phyloP scores from a whole-genome alignment of 1,284 basidiomycete genomes.

The Amylostereum areolatum region DNA sequence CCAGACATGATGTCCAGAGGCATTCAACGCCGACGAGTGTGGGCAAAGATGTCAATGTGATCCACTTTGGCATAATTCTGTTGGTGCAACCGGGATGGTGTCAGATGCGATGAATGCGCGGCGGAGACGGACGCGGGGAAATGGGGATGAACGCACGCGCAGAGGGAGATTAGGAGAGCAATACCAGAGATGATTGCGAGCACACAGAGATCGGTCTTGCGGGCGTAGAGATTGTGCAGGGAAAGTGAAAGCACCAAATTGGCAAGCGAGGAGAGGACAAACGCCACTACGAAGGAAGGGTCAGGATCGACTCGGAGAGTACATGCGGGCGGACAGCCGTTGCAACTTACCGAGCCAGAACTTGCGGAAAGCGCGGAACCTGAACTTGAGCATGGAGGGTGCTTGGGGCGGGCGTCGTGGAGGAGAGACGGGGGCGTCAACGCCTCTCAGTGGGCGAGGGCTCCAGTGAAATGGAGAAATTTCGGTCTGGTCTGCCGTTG shows the following conservation, averaged over 20 bases:
- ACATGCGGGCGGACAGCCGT: not conserved
- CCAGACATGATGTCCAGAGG: conserved; percentile 11
- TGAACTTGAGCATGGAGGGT: conserved; percentile 3
- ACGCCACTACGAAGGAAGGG: not conserved
- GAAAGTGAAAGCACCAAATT: conserved; percentile 8
- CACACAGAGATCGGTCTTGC: conserved; percentile 10
- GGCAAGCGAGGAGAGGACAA: conserved; percentile 3
- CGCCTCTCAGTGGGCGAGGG: too few relatives aligned
- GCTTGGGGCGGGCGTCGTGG: too few relatives aligned
- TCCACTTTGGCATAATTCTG: conserved; percentile 6
- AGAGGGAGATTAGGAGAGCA: conserved; percentile 6
- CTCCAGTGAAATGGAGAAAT: too few relatives aligned
- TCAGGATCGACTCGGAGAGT: not conserved
- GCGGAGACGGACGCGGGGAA: not conserved
- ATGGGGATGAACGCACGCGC: not conserved
- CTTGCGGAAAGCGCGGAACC: conserved; percentile 14
- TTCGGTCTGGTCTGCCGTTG: too few relatives aligned
- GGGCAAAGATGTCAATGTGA: conserved; percentile 6
- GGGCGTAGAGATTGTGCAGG: conserved; percentile 4
- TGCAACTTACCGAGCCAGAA: conserved; percentile 7
- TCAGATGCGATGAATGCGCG: not conserved
- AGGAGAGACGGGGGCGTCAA: too few relatives aligned
- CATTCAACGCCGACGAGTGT: conserved; percentile 12
- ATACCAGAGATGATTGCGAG: conserved; percentile 9
- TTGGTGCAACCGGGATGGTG: not conserved